These are phyloP conservation scores for Penicillium silybi DNA, from an alignment of 495 filamentous ascomycete species.

Conservation along the genomic window DNA sequence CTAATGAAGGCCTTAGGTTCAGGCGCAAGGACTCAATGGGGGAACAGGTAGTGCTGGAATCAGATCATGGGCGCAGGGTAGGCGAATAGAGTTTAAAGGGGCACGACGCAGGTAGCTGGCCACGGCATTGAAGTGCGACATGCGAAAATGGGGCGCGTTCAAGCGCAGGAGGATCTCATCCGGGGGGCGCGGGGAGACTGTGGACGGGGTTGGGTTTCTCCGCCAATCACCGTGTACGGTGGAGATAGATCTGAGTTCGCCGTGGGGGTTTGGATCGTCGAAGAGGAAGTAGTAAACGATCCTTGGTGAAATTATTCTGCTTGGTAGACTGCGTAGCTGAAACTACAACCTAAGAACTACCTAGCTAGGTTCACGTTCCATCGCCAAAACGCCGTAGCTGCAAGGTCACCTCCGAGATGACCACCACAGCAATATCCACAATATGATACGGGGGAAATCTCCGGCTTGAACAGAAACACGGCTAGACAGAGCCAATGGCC, in stretches of 20 bases:
- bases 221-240: constrained; percentile 30
- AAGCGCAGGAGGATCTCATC: constrained; percentile 12
- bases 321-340: background rate
- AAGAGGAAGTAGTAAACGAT: background rate
- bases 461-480: constrained; percentile 2
- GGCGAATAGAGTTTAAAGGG: constrained; percentile 8
- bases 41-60: background rate
- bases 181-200: constrained; percentile 21
- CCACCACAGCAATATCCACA: background rate
- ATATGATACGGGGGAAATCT: constrained; percentile 28
- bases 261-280: background rate
- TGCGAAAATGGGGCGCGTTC: constrained; percentile 9
- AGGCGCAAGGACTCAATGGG: background rate
- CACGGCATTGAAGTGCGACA: constrained; percentile 8
- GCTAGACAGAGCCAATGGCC: constrained; percentile 11
- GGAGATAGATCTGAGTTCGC: background rate
- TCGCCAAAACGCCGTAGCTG: background rate
- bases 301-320: background rate
- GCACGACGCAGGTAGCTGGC: background rate
- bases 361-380: background rate
- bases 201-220: constrained; percentile 31
- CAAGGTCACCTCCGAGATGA: background rate
- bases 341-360: background rate
- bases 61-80: background rate
- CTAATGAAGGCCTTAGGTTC: background rate